Percentiles rank a stretch among this genome's conserved stretches.
Evolutionary conservation across 192 early-diverging fungal species (phyloP).

Genomic region (Powellomyces hirtus): DNA sequence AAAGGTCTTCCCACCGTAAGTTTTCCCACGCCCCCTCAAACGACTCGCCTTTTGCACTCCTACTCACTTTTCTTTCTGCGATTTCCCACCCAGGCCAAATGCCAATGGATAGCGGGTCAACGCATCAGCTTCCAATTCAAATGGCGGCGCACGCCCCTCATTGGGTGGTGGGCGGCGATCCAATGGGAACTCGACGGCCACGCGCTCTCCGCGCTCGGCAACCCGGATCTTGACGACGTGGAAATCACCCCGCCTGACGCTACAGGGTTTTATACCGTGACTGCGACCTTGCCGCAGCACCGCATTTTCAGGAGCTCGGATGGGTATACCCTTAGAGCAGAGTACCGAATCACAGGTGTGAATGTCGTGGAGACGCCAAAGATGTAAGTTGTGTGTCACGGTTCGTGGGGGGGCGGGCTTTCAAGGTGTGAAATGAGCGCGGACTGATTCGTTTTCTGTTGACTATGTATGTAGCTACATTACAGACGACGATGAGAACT

Average conservation of each 20-base stretch:
- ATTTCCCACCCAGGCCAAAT: too few species aligned
- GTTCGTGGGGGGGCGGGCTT: not conserved
- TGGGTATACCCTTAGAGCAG: slow-evolving; percentile 1
- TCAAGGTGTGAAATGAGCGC: not conserved
- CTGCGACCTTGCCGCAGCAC: not conserved
- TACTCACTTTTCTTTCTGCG: not conserved
- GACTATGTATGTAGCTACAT: not conserved
- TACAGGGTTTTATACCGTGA: not conserved
- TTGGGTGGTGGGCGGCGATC: not conserved
- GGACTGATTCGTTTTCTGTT: not conserved
- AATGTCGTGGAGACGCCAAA: slow-evolving; percentile 4
- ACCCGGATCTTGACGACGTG: slow-evolving; percentile 11
- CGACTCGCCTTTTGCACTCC: not conserved
- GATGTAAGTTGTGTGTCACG: not conserved
- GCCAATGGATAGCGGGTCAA: slow-evolving; percentile 11
- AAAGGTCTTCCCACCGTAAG: not conserved
- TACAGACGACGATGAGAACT: not conserved
- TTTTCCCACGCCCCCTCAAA: not conserved
- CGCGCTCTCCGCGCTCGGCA: not conserved
- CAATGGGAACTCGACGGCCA: not conserved
- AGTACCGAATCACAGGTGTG: slow-evolving; percentile 4
- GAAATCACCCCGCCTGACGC: not conserved
- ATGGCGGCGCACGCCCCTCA: slow-evolving; percentile 5
- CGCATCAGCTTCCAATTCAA: slow-evolving; percentile 1
- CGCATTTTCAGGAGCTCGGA: not conserved